Conservation (phyloP, 169 alveolate genomes). For the Cryptosporidium sp. region DNA sequence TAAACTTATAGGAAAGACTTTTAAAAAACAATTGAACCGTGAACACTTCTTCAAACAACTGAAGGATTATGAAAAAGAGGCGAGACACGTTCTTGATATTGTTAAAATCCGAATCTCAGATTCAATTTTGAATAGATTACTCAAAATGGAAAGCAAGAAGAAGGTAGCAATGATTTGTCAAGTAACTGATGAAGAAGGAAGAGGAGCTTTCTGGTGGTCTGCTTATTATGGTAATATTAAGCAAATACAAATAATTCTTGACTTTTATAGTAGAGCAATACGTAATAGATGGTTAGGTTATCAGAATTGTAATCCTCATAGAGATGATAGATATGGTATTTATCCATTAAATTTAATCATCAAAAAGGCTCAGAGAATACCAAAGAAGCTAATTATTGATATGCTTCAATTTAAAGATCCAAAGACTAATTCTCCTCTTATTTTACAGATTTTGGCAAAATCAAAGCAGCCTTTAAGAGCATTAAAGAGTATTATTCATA, state of each 20-base stretch:
- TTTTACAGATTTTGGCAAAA: constrained; percentile 52
- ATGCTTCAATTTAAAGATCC: constrained; percentile 61
- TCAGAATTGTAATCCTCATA: constrained; percentile 59
- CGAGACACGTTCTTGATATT: constrained; percentile 50
- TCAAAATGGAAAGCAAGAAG: constrained; percentile 60
- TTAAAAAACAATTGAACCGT: constrained; percentile 10
- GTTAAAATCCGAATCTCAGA: constrained; percentile 41
- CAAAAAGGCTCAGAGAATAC: constrained; percentile 13
- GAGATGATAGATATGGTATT: constrained; percentile 54
- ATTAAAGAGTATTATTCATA: constrained; percentile 8
- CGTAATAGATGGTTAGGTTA: constrained; percentile 67
- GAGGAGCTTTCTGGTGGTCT: constrained; percentile 75
- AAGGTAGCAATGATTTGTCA: constrained; percentile 59
- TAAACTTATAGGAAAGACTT: constrained; percentile 37
- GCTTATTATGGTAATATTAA: constrained; percentile 57
- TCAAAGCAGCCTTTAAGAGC: constrained; percentile 70
- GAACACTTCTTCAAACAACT: constrained; percentile 32
- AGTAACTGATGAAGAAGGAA: constrained; percentile 51
- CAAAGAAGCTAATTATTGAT: constrained; percentile 42
- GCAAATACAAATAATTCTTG: constrained; percentile 35
- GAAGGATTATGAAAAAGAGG: constrained; percentile 52
- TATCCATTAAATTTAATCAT: constrained; percentile 54
- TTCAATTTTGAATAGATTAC: constrained; percentile 15
- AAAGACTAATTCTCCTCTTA: constrained; percentile 28
- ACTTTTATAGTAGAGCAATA: constrained; percentile 52